Conservation (phyloP, 257 asterid genomes). For the Ballota nigra region DNA sequence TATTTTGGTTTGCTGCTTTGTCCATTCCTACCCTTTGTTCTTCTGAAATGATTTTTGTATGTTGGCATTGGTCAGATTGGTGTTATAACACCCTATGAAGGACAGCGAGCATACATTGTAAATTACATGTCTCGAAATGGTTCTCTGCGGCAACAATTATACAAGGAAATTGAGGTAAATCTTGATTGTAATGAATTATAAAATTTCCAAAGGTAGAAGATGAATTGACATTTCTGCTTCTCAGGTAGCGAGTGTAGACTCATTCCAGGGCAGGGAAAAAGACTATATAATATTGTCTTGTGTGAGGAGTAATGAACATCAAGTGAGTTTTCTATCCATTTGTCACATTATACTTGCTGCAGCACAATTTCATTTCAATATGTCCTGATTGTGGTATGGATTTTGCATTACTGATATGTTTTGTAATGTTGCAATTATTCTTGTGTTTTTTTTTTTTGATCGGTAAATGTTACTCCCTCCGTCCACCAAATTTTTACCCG, state of each 20-base stretch:
- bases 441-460: too few species aligned
- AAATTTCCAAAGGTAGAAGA: background rate
- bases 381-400: background rate
- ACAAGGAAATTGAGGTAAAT: conserved; percentile 95
- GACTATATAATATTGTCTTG: conserved; percentile 94
- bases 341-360: background rate
- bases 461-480: too few species aligned
- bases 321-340: conserved; percentile 46
- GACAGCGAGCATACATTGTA: conserved; percentile 97
- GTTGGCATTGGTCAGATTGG: conserved; percentile 60
- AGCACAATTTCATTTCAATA: background rate
- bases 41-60: conserved; percentile 7
- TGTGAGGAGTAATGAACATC: conserved; percentile 98
- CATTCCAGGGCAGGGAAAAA: conserved; percentile 98
- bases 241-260: conserved; percentile 99
- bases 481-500: too few species aligned
- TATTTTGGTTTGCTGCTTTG: conserved; percentile 5
- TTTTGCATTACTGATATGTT: background rate
- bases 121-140: conserved; percentile 98
- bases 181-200: background rate
- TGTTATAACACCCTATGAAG: conserved; percentile 98
- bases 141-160: conserved; percentile 89
- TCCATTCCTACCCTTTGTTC: conserved; percentile 5
- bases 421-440: background rate
- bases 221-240: conserved; percentile 22